Conservation (phyloP, 1,139 yeast genomes). For the Scheffersomyces insectosa region DNA sequence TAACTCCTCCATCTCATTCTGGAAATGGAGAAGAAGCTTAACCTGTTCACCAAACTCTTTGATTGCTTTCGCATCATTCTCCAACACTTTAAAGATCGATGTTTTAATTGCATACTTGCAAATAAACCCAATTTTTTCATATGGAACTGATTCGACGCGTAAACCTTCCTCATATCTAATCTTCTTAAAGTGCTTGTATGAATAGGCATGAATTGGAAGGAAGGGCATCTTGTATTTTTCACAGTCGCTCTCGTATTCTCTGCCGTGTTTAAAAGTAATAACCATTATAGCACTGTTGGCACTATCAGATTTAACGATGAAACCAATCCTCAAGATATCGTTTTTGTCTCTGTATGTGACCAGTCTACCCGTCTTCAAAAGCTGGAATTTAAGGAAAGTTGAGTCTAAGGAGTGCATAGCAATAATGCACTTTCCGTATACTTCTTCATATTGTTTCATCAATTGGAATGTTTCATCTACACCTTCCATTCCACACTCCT, state of each 20-base stretch:
- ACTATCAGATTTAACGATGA: constrained; percentile 45
- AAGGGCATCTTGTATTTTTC: constrained; percentile 49
- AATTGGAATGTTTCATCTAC: constrained; percentile 48
- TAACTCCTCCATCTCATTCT: constrained; percentile 48
- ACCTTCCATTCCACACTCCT: constrained; percentile 36
- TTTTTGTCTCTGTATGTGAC: constrained; percentile 55
- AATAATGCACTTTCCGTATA: constrained; percentile 47
- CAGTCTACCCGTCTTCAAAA: constrained; percentile 60
- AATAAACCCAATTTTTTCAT: constrained; percentile 51
- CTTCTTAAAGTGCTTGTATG: constrained; percentile 26
- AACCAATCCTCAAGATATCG: constrained; percentile 51
- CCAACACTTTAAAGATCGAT: constrained; percentile 43
- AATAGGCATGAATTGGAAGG: constrained; percentile 37
- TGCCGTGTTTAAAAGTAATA: constrained; percentile 48
- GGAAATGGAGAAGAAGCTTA: constrained; percentile 36
- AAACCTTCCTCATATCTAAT: constrained; percentile 35
- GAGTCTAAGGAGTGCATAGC: constrained; percentile 48
- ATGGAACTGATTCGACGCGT: constrained; percentile 46
- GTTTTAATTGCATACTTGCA: constrained; percentile 45
- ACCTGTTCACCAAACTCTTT: constrained; percentile 45
- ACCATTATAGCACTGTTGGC: constrained; percentile 31
- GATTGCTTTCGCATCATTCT: constrained; percentile 44
- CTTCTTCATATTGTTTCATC: constrained; percentile 44
- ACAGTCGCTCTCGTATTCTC: constrained; percentile 30
- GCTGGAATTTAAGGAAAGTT: constrained; percentile 36